Conservation (phyloP, 2,329 filamentous ascomycete genomes). For the Neofusicoccum cordaticola region DNA sequence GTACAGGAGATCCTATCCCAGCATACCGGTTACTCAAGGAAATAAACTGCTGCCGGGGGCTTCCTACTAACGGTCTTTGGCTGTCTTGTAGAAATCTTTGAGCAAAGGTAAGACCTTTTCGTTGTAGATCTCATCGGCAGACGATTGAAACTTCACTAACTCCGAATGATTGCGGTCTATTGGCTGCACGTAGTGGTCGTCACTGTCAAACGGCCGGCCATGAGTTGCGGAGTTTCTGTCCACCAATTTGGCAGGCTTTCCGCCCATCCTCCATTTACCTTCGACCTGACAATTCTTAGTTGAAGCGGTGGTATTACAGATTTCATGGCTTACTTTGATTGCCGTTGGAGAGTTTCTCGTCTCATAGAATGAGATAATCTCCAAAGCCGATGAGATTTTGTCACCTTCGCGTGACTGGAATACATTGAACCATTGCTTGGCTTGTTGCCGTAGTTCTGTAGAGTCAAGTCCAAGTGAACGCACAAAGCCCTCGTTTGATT, state of each 20-base stretch:
- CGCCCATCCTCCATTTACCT: not conserved
- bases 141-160: not conserved
- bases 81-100: not conserved
- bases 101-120: not conserved
- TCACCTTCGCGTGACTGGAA: not conserved
- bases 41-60: not conserved
- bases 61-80: not conserved
- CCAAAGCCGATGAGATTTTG: not conserved
- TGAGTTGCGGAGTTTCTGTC: not conserved
- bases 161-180: not conserved
- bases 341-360: not conserved
- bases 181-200: not conserved
- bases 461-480: not conserved
- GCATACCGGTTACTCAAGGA: not conserved
- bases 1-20: not conserved
- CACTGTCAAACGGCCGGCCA: not conserved
- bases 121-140: not conserved
- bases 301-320: too few relatives aligned
- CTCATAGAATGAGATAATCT: not conserved
- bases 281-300: not conserved
- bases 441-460: not conserved
- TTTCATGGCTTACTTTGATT: not conserved
- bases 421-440: not conserved
- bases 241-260: not conserved
- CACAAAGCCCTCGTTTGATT: not conserved